Percentiles rank a stretch among this genome's conserved stretches.
phyloP scores from a whole-genome alignment of 306 rosid species.

The Lathyrus oleraceus region DNA sequence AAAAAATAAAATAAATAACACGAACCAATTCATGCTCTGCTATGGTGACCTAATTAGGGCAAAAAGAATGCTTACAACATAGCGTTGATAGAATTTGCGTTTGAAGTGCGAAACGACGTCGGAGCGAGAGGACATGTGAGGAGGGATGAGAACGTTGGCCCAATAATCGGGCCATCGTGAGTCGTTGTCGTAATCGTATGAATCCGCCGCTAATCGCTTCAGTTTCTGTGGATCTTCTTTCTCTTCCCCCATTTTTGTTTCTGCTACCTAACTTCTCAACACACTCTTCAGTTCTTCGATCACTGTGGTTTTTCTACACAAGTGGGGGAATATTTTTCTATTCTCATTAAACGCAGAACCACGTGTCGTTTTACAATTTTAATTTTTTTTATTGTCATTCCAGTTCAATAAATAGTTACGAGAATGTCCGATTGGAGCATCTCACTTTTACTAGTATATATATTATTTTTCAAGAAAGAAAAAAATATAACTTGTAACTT shows the following conservation, averaged over 20 bases:
- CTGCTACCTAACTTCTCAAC: not conserved
- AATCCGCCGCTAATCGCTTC: constrained; percentile 78
- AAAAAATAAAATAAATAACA: not conserved
- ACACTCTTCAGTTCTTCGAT: not conserved
- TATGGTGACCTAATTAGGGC: not conserved
- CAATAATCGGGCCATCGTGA: constrained; percentile 87
- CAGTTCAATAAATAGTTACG: no score
- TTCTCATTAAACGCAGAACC: not conserved
- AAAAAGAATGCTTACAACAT: constrained; percentile 16
- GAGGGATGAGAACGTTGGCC: constrained; percentile 93
- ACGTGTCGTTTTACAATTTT: no score
- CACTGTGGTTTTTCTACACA: not conserved
- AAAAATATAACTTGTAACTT: no score
- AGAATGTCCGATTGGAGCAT: no score
- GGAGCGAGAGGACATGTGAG: constrained; percentile 61
- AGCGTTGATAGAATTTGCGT: constrained; percentile 91
- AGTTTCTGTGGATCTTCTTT: constrained; percentile 71
- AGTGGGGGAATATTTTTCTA: not conserved
- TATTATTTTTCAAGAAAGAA: no score
- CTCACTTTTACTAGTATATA: no score
- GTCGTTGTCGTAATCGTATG: constrained; percentile 88
- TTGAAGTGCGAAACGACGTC: constrained; percentile 81
- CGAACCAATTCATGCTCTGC: not conserved
- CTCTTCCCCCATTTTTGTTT: constrained; percentile 59
- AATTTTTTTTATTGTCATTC: no score